Evolutionary conservation across 1,139 yeast species (phyloP).

Genomic region (Eremothecium sinecaudum): DNA sequence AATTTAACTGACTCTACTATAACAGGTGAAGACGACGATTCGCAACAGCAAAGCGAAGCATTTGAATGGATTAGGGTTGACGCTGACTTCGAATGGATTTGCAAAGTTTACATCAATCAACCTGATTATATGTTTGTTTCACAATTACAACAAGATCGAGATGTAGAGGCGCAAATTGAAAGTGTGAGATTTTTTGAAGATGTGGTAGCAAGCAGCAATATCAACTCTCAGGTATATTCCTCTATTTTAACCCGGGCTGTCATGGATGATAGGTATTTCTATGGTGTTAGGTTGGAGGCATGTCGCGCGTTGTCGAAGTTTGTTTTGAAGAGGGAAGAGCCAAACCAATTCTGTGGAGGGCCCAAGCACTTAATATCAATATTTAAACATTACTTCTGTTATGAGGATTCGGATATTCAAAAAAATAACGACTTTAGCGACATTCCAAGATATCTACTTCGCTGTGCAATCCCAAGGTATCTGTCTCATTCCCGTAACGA

Average conservation of each 20-base stretch:
- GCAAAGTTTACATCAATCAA: constrained; percentile 68
- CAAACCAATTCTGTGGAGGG: constrained; percentile 52
- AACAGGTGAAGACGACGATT: constrained; percentile 32
- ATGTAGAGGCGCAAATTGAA: constrained; percentile 89
- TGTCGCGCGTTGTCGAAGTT: constrained; percentile 65
- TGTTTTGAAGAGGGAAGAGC: constrained; percentile 49
- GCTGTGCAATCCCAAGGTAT: constrained; percentile 57
- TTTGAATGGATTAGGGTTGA: constrained; percentile 97
- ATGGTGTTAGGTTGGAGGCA: constrained; percentile 84
- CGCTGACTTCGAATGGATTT: constrained; percentile 96
- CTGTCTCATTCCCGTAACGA: constrained; percentile 53
- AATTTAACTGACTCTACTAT: constrained; percentile 61
- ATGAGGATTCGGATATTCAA: constrained; percentile 57
- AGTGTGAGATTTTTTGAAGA: constrained; percentile 67
- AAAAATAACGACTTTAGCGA: constrained; percentile 71
- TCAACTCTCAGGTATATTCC: constrained; percentile 53
- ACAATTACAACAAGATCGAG: constrained; percentile 88
- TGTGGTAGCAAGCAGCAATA: constrained; percentile 35
- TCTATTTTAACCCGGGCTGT: constrained; percentile 71
- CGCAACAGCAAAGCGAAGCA: constrained; percentile 54
- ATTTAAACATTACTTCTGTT: constrained; percentile 64
- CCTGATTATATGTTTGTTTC: constrained; percentile 95
- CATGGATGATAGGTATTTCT: constrained; percentile 76
- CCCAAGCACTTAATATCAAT: constrained; percentile 62
- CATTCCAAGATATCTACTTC: constrained; percentile 55